Percentiles rank a stretch among this genome's conserved stretches.
These are phyloP conservation scores for Myrica gale DNA, from an alignment of 306 rosid species.

Conservation along the genomic window DNA sequence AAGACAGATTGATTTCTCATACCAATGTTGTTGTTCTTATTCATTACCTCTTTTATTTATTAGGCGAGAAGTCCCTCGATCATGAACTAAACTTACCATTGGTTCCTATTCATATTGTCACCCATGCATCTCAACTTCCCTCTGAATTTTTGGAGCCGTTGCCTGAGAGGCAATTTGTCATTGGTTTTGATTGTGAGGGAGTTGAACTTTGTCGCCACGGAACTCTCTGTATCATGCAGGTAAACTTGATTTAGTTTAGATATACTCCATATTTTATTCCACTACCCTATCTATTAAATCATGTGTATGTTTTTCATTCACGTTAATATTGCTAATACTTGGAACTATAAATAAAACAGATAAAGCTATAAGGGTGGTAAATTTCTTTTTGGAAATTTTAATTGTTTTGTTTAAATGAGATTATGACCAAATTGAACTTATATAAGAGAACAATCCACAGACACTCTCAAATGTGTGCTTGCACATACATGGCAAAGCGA, in stretches of 20 bases:
- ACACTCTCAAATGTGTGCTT: background rate
- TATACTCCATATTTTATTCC: background rate
- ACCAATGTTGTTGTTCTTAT: too few relatives aligned
- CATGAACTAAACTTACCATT: slow-evolving; percentile 38
- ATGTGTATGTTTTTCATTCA: background rate
- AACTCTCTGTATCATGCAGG: slow-evolving; percentile 86
- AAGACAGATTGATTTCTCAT: background rate
- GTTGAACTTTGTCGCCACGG: slow-evolving; percentile 86
- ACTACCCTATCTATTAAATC: background rate
- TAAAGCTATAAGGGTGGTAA: background rate
- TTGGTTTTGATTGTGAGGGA: slow-evolving; percentile 94
- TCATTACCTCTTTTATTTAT: background rate
- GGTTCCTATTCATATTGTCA: slow-evolving; percentile 67
- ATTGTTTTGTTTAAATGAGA: background rate
- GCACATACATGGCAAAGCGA: background rate
- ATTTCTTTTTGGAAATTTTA: background rate
- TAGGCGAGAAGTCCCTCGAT: slow-evolving; percentile 49
- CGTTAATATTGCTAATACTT: background rate
- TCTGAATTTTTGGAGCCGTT: slow-evolving; percentile 74
- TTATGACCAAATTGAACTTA: background rate
- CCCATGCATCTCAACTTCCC: slow-evolving; percentile 77
- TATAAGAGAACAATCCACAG: background rate
- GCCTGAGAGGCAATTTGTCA: slow-evolving; percentile 44
- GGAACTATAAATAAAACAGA: background rate
- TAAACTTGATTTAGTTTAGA: slow-evolving; percentile 16